Evolutionary conservation across 345 rosid species (phyloP), one percentile per base, ranked within the genome.

Genomic region (Populus euphratica): DNA sequence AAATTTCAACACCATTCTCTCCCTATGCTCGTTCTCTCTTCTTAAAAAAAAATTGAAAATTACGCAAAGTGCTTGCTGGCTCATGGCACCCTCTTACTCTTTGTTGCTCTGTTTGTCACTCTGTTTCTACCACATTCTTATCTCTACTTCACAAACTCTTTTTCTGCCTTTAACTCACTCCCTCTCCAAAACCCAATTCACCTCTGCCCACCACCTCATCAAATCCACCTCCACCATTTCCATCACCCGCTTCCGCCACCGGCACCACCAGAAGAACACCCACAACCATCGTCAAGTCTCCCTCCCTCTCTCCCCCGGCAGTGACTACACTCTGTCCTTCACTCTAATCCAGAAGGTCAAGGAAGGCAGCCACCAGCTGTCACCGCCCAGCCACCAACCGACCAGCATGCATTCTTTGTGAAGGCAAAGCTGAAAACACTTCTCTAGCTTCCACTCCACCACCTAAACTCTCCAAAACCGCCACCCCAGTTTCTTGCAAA

Each of bases 351-450:
- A n/a, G n/a, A n/a, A n/a, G n/a, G n/a, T n/a, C n/a, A n/a, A n/a
- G n/a, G n/a, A n/a, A n/a, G n/a, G n/a, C n/a, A n/a, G n/a, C n/a
- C n/a, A n/a, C n/a, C n/a, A n/a, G n/a, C n/a, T n/a, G n/a, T n/a
- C n/a, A n/a, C n/a, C n/a, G n/a, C n/a, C n/a, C n/a, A n/a, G n/a
- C n/a, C n/a, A n/a, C n/a, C n/a, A n/a, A n/a, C n/a, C n/a, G n/a
- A n/a, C n/a, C n/a, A n/a, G n/a, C n/a, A n/a, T 96, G 98, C 87
- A 91, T 96, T 72, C 91, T 93, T 80, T 96, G 99, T 76, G 97
- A 96, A 81, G 89, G 85, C 21, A 81, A 92, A 77, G 85, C 91
- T 8, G 80, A 80, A 65, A 65, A 71, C 65, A 36, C 27, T 5
- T 10, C 64, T 63, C 35, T 33, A 8, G 69, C 82, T 31, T 73